Evolutionary conservation across 805 yeast genomes (phyloP).

Genomic region (Ogataea nakhonphanomensis): DNA sequence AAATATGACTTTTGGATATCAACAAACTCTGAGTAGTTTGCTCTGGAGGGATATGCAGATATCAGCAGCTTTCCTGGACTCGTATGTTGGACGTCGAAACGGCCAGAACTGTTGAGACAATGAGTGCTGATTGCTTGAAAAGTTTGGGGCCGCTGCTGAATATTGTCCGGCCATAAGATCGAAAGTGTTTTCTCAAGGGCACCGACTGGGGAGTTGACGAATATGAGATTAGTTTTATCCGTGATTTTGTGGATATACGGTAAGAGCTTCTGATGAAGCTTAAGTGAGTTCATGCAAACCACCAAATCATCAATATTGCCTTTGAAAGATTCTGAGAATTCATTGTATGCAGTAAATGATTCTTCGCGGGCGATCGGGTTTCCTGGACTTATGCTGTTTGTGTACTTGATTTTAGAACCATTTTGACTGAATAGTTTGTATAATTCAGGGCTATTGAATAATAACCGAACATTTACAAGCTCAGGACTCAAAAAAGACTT

Average conservation of each 20-base stretch:
- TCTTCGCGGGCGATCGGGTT: conserved; percentile 9
- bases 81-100: conserved; percentile 25
- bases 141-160: conserved; percentile 17
- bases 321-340: not conserved
- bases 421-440: conserved; percentile 8
- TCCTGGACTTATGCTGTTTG: conserved; percentile 11
- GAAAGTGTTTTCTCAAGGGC: conserved; percentile 12
- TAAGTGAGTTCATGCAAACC: conserved; percentile 8
- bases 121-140: conserved; percentile 25
- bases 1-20: conserved; percentile 10
- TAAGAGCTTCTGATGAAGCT: conserved; percentile 2
- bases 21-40: conserved; percentile 1
- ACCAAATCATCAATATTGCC: conserved; percentile 14
- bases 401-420: conserved; percentile 15
- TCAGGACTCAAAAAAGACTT: conserved; percentile 6
- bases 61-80: conserved; percentile 23
- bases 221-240: conserved; percentile 20
- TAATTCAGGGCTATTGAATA: conserved; percentile 9
- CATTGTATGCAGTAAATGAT: conserved; percentile 5
- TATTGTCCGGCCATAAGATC: conserved; percentile 4
- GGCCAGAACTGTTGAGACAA: conserved; percentile 11
- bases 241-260: conserved; percentile 12
- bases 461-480: conserved; percentile 6
- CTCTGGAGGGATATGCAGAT: conserved; percentile 16
- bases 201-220: conserved; percentile 26